These are phyloP conservation scores for Fimicolochytrium jonesii DNA, from an alignment of 192 early-diverging fungal species.

Conservation along the genomic window DNA sequence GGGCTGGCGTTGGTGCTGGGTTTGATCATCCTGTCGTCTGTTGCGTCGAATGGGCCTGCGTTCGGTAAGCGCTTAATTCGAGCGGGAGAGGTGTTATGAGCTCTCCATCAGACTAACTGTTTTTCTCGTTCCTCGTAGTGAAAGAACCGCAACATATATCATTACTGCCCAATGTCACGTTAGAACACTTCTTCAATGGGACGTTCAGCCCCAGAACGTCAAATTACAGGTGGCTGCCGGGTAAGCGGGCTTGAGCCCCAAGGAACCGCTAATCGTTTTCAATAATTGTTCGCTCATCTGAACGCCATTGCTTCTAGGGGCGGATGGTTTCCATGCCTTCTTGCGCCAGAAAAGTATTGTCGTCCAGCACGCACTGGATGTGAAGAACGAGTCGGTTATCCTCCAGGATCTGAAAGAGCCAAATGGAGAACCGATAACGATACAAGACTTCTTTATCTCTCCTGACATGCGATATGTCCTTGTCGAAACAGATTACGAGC, in stretches of 20 bases:
- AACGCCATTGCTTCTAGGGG: background rate
- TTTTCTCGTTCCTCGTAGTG: too few species aligned
- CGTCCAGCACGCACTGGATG: conserved; percentile 26
- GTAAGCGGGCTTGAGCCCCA: background rate
- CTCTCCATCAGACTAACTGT: too few species aligned
- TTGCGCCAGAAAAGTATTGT: background rate
- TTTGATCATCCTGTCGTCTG: conserved; percentile 19
- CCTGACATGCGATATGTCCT: conserved; percentile 75
- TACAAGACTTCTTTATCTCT: conserved; percentile 57
- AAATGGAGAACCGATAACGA: conserved; percentile 15
- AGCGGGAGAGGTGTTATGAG: background rate
- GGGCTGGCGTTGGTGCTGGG: conserved; percentile 15
- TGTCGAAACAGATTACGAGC: conserved; percentile 59
- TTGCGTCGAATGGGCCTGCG: conserved; percentile 6
- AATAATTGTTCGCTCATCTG: background rate
- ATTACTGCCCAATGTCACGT: conserved; percentile 2
- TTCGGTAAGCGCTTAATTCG: background rate
- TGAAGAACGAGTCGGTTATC: conserved; percentile 25
- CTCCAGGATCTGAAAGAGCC: conserved; percentile 1
- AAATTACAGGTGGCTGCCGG: conserved; percentile 1
- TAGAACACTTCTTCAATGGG: conserved; percentile 9
- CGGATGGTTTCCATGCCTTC: conserved; percentile 16
- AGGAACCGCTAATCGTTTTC: background rate
- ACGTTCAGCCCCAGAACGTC: conserved; percentile 1
- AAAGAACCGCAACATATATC: too few species aligned